phyloP scores from a whole-genome alignment of 768 basidiomycete species.

The Kwoniella botswanensis region DNA sequence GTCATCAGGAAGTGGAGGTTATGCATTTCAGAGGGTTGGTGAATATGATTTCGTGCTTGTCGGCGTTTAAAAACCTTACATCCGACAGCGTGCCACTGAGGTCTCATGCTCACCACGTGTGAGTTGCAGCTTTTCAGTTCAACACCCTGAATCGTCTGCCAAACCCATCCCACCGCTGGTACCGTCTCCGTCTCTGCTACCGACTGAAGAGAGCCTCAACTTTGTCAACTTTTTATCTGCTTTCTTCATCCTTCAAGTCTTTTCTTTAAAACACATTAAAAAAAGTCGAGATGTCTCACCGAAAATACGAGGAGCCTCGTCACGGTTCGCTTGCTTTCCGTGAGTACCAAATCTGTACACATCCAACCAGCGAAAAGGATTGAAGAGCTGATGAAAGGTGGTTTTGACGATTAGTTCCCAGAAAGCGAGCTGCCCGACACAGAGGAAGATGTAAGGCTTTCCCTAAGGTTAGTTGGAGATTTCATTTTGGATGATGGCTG shows the following conservation, averaged over 20 bases:
- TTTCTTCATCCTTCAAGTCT: constrained; percentile 31
- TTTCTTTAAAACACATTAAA: constrained; percentile 21
- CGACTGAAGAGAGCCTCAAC: constrained; percentile 13
- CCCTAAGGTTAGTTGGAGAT: constrained; percentile 75
- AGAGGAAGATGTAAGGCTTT: constrained; percentile 99
- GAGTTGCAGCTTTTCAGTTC: not conserved
- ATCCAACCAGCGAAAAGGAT: not conserved
- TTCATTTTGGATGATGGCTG: constrained; percentile 4
- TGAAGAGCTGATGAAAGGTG: constrained; percentile 9
- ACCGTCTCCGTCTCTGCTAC: not conserved
- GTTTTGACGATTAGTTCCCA: constrained; percentile 72
- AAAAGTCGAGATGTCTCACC: constrained; percentile 29
- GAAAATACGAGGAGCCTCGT: constrained; percentile 94
- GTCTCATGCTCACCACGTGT: not conserved
- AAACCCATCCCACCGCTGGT: not conserved
- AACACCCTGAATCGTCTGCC: not conserved
- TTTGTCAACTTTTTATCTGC: not conserved
- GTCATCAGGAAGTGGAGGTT: no score
- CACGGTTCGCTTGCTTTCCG: constrained; percentile 82
- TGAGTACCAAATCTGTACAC: constrained; percentile 14
- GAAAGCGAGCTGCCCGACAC: constrained; percentile 95
- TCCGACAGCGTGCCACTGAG: not conserved
- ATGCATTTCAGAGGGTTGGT: no score
- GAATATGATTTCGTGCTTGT: not conserved
- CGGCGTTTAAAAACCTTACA: not conserved